phyloP scores from a whole-genome alignment of 2,329 filamentous ascomycete genomes.

The Fusarium anthophilum region DNA sequence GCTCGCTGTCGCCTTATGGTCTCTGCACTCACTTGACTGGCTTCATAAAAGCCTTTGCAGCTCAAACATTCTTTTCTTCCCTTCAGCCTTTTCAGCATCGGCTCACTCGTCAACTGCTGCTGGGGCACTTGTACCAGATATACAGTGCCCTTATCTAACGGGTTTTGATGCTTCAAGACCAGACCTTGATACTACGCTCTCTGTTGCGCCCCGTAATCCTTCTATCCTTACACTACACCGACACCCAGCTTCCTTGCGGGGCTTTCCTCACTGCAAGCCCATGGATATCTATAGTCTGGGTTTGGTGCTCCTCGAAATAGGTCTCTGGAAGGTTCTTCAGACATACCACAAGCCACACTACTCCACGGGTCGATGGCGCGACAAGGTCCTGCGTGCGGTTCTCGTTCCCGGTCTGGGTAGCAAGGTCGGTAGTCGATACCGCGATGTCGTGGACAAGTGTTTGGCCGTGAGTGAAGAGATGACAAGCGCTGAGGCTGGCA shows the following conservation, averaged over 20 bases:
- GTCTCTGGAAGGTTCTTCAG: conserved; percentile 57
- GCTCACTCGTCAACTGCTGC: conserved; percentile 46
- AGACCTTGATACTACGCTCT: conserved; percentile 60
- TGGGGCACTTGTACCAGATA: conserved; percentile 52
- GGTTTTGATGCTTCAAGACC: conserved; percentile 66
- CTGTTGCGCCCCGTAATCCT: conserved; percentile 55
- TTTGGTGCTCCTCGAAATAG: conserved; percentile 61
- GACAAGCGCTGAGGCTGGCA: conserved; percentile 48
- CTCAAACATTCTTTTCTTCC: conserved; percentile 65
- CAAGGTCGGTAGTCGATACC: conserved; percentile 53
- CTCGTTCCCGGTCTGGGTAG: conserved; percentile 54
- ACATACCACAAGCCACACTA: conserved; percentile 54
- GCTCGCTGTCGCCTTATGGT: conserved; percentile 57
- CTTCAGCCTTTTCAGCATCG: conserved; percentile 50
- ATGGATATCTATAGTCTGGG: conserved; percentile 65
- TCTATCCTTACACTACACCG: conserved; percentile 57
- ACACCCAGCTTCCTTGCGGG: conserved; percentile 55
- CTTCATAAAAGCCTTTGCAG: conserved; percentile 65
- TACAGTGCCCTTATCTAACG: conserved; percentile 56
- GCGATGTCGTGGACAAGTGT: conserved; percentile 54
- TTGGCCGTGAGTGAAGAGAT: conserved; percentile 51
- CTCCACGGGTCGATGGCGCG: conserved; percentile 53
- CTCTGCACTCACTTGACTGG: conserved; percentile 64
- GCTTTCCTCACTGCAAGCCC: conserved; percentile 56
- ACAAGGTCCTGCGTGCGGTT: conserved; percentile 52